phyloP scores from a whole-genome alignment of 768 basidiomycete species.

The Calocera viscosa region DNA sequence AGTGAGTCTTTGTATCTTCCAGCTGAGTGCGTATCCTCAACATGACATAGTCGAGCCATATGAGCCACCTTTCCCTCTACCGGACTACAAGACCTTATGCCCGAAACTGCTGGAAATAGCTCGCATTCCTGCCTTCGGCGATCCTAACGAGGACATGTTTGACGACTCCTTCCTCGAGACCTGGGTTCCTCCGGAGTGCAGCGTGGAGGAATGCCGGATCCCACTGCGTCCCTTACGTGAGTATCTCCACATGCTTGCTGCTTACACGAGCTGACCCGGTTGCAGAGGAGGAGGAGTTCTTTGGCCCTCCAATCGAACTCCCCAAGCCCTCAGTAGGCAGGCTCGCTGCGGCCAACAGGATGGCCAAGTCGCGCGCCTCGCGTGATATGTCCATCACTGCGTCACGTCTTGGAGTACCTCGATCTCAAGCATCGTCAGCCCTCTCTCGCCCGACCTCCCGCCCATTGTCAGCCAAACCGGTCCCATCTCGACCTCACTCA shows the following conservation, averaged over 20 bases:
- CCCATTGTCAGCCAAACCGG: background rate
- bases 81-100: slow-evolving; percentile 37
- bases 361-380: background rate
- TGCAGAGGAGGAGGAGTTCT: slow-evolving; percentile 2
- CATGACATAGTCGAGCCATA: slow-evolving; percentile 31
- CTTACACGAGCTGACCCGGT: background rate
- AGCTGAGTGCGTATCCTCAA: background rate
- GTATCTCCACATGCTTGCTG: background rate
- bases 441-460: background rate
- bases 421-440: background rate
- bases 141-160: background rate
- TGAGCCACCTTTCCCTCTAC: slow-evolving; percentile 39
- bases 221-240: background rate
- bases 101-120: slow-evolving; percentile 28
- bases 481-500: background rate
- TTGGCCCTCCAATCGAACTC: background rate
- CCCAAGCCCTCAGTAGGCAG: background rate
- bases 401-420: background rate
- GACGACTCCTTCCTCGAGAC: slow-evolving; percentile 2
- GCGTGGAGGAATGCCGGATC: background rate
- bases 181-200: background rate
- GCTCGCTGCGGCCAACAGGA: background rate
- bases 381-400: background rate
- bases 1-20: slow-evolving; percentile 27
- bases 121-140: slow-evolving; percentile 16